Evolutionary conservation across 768 basidiomycete species (phyloP), one percentile per base, ranked within the genome.

Genomic region (Rubroboletus pulcherrimus): DNA sequence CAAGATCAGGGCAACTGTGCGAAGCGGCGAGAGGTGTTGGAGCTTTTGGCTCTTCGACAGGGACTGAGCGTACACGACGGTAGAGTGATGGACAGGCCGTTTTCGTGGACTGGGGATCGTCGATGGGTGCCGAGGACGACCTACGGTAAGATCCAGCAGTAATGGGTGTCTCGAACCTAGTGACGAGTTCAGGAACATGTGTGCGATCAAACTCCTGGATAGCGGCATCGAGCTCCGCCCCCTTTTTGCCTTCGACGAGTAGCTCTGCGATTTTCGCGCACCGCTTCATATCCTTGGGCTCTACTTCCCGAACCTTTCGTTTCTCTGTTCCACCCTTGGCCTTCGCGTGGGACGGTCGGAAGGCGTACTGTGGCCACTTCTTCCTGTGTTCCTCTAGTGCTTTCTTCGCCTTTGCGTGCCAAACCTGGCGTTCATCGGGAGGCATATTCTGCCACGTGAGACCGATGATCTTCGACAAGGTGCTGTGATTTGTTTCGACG

Each of bases 381-480:
- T 81, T 82, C 71, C 82, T 85, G 69, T 91, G 89, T 61, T 89
- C 89, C 45, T 84, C 86, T 46, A 82, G 80, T 0, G 86, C 86
- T 40, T 77, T 74, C 74, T 85, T 85, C 17, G 90, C 90, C 71
- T 89, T 88, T 49, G 75, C 74, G 62, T 89, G 85, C 90, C 90
- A 92, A 47, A 86, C 73, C 70, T 87, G 80, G 10, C 86, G 81
- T 67, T 92, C 86, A n/a, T 83, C 81, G 55, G 85, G 78, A 2
- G 87, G 82, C 56, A 92, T 80, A 54, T 81, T 86, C 71, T 88
- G 83, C 90, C 89, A 92, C 33, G 88, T 89, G 57, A 89, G 75
- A 24, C 89, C 89, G 56, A 91, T 88, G 65, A 90, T 91, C 80
- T 89, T 91, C 14, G 88, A 90, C 17, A 91, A 75, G 4, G 89